Base-by-base conservation (phyloP, 148 eudicot genomes). In the Cornus florida region DNA sequence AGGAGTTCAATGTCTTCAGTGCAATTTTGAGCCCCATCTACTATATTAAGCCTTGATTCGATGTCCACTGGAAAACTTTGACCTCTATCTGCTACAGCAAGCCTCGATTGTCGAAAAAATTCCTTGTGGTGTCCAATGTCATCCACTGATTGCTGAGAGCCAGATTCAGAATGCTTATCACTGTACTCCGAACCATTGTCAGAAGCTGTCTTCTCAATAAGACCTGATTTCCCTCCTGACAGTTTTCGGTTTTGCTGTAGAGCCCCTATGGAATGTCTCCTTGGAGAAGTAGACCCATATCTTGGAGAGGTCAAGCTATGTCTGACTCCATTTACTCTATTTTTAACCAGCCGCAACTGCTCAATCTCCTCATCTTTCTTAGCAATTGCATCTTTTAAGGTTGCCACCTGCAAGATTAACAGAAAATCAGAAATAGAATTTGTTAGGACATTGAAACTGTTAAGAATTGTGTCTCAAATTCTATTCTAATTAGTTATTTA, bases 351-450 rank as follows among this genome's bases (percentile, higher is more conserved):
- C 71, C 87, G 89, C 68, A 93, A 81, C 59, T 84, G 91, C 76
- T 81, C 89, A 76, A 96, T 88, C 82, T 96, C 98, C 77, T 91
- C 97, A 19, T 93, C 97, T 86, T 96, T 96, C 83, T 86, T 89
- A 67, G 90, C 84, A 69, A 93, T 56, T 53, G 89, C 64, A 62
- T 92, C 97, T 83, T 92, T 96, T 71, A 96, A 81, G 43, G 81
- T 79, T 50, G 94, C 76, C 62, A 96, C 93, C 99, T 96, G 80
- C 74, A 73, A 78, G 67, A 78, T 70, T 41, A 71, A 35, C 43
- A 75, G 16, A 64, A 17, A 70, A 9, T 35, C 41, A 56, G 48
- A 39, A 71, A 67, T 3, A 38, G 67, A 24, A 20, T 60, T 43
- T 43, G 10, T 43, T 43, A 43, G 48, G 9, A 43, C 10, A 43